Conservation (phyloP, 2,329 filamentous ascomycete genomes). For the Tolypocladium ophioglossoides region DNA sequence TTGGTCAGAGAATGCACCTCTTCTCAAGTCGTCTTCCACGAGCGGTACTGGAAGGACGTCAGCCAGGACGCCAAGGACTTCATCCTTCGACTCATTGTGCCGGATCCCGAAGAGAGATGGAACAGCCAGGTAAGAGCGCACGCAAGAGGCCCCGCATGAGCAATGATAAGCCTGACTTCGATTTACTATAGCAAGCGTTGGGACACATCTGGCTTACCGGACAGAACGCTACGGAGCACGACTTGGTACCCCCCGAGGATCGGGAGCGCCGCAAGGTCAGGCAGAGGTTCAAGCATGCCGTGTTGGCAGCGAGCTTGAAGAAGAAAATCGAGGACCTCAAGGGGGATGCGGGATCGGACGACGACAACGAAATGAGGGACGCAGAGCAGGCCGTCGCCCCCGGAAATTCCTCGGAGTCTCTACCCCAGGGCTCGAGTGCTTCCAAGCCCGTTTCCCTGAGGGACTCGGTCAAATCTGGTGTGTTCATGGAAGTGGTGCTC, state of each 20-base stretch:
- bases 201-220: slow-evolving; percentile 83
- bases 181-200: slow-evolving; percentile 52
- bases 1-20: slow-evolving; percentile 89
- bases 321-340: slow-evolving; percentile 94
- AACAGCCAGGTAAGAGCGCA: slow-evolving; percentile 56
- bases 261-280: slow-evolving; percentile 78
- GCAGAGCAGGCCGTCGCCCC: slow-evolving; percentile 44
- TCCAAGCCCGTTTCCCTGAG: slow-evolving; percentile 30
- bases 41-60: slow-evolving; percentile 97
- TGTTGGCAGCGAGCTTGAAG: slow-evolving; percentile 90
- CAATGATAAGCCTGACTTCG: background rate
- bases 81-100: slow-evolving; percentile 70
- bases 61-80: slow-evolving; percentile 93
- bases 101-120: slow-evolving; percentile 64
- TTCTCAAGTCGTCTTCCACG: slow-evolving; percentile 83
- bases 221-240: slow-evolving; percentile 86
- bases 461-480: slow-evolving; percentile 25
- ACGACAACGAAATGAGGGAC: slow-evolving; percentile 50
- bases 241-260: slow-evolving; percentile 75
- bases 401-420: slow-evolving; percentile 16
- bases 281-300: slow-evolving; percentile 81
- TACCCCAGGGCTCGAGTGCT: slow-evolving; percentile 7
- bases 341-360: slow-evolving; percentile 74
- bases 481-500: slow-evolving; percentile 91
- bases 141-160: background rate